Base-by-base conservation (phyloP, 139 green algal genomes). In the Chlorella sp. region DNA sequence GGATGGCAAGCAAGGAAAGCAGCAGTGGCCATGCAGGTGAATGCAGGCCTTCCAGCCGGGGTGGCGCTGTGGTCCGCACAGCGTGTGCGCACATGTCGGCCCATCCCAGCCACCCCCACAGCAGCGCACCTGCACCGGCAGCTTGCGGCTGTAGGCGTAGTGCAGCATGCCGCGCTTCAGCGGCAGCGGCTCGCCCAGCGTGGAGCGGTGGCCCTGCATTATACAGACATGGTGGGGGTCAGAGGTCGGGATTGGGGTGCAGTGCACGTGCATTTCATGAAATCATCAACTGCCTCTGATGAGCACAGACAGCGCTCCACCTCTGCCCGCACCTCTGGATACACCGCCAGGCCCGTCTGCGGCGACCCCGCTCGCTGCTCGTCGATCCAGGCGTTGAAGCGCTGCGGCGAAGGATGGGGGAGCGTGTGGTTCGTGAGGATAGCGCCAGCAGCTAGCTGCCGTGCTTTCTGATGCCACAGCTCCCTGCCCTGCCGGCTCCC, bases 151-250 rank as follows among this genome's bases (percentile, higher is more conserved):
- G 90, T 93, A 95, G 0, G 92, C 93, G 82, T 96, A 98, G 75
- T 95, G 85, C 47, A 98, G 91, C 94, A 98, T 98, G 63, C 96
- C 96, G 39, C 95, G 89, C 90, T 98, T 98, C 25, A 98, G 87
- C 0, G 95, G 94, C 79, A 98, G 84, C 4, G 92, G 95, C 15
- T 91, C 72, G n/a, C 57, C 60, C 36, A 32, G 25, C 5, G 80
- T 85, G 67, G 41, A 71, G 30, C 80, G 80, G 67, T 85, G 80
- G 23, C 78, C 51, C 51, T 60, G 51, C 13, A n/a, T n/a, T n/a
- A n/a, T 23, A 15, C 51, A 60, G 51, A 15, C 12, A 60, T 18
- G 51, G 9, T 23, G 11, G 51, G 3, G 51, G 51, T 9, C 12
- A 60, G 51, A 60, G 13, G 13, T n/a, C n/a, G n/a, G n/a, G n/a